Evolutionary conservation across 2,329 filamentous ascomycete genomes (phyloP), one percentile per base, ranked within the genome.

Genomic region (Emmonsiellopsis sp.): DNA sequence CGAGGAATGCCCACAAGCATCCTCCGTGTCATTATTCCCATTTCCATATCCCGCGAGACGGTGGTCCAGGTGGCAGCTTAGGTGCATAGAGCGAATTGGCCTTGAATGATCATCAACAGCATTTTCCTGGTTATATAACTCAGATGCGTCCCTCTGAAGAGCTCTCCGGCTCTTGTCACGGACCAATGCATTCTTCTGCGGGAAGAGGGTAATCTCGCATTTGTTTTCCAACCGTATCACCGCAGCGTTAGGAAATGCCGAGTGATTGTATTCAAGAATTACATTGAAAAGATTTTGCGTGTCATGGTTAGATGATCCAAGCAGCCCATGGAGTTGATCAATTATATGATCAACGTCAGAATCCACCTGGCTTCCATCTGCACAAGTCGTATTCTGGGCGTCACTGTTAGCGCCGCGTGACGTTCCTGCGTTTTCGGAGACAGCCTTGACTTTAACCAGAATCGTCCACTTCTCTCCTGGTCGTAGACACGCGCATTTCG

Each of bases 401-500:
- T 47, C 43, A 31, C 37, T 47, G 7, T 20, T n/a, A 20, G 34
- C 7, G n/a, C 6, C 37, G 20, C 4, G 10, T 5, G 11, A 20
- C 15, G 31, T 13, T 49, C 40, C 31, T 34, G 16, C 32, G 43
- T 54, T 43, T 34, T 44, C 31, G 50, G 51, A 26, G 53, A 54
- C 16, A 13, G 64, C 55, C 32, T 41, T 57, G 11, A 68, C 50
- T 44, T 65, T 61, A 15, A 66, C 52, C 7, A 63, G 56, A 13
- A 65, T 31, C 7, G 53, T 59, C 68, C 67, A 70, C 1, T 57
- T 64, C 50, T 69, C 67, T 3, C 66, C 66, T 32, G 65, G 64
- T 5, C 65, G 62, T 42, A 69, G 59, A 3, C 46, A 58, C 3
- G 45, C 50, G 32, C 63, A 52, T 15, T 55, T 57, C 15, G 51